phyloP scores from a whole-genome alignment of 495 filamentous ascomycete species.

The Penicillium desertorum region DNA sequence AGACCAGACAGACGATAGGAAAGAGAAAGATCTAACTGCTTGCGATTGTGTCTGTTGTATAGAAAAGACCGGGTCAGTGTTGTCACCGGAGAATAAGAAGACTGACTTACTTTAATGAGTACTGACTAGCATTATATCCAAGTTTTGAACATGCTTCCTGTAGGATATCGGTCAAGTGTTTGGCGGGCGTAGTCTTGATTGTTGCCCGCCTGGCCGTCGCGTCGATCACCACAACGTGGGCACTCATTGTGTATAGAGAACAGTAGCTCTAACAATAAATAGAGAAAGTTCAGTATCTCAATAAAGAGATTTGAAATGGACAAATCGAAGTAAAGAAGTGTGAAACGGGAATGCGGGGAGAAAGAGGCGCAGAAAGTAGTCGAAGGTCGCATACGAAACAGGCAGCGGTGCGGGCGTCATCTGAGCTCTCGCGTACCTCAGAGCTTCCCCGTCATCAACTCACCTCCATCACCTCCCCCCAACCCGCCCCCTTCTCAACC shows the following conservation, averaged over 20 bases:
- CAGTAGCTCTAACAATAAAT: not conserved
- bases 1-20: constrained; percentile 86
- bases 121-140: constrained; percentile 66
- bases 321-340: not conserved
- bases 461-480: constrained; percentile 32
- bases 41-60: constrained; percentile 67
- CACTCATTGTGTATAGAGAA: constrained; percentile 59
- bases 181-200: constrained; percentile 81
- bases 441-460: constrained; percentile 36
- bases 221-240: constrained; percentile 86
- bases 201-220: constrained; percentile 66
- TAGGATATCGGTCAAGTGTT: constrained; percentile 76
- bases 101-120: constrained; percentile 71
- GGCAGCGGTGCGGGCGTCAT: constrained; percentile 52
- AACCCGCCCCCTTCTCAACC: constrained; percentile 18
- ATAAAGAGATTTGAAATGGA: not conserved
- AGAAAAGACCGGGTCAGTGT: constrained; percentile 19
- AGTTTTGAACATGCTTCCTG: constrained; percentile 84
- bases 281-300: not conserved
- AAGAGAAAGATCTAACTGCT: constrained; percentile 77
- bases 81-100: not conserved
- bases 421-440: constrained; percentile 38
- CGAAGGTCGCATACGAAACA: constrained; percentile 30
- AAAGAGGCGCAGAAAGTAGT: constrained; percentile 28
- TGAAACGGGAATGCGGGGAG: constrained; percentile 13